Percentiles rank a stretch among this genome's conserved stretches.
Conservation (phyloP, 495 filamentous ascomycete species). For the Penicillium taxi region DNA sequence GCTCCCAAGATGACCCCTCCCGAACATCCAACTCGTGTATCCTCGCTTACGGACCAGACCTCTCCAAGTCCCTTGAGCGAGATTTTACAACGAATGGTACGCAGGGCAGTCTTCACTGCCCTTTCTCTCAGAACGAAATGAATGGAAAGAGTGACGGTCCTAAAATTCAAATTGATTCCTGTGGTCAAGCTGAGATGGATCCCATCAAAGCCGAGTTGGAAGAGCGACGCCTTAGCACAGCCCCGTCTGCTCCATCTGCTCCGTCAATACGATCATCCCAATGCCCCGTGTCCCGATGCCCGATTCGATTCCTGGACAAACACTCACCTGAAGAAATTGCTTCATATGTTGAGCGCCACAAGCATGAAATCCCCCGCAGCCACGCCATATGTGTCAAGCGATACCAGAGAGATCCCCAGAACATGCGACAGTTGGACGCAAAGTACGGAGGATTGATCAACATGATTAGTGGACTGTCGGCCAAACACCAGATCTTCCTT, state of each 20-base stretch:
- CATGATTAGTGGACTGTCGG: slow-evolving; percentile 81
- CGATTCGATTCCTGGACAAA: slow-evolving; percentile 81
- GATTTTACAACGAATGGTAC: slow-evolving; percentile 42
- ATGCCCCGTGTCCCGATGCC: slow-evolving; percentile 80
- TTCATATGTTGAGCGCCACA: slow-evolving; percentile 81
- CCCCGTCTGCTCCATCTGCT: slow-evolving; percentile 41
- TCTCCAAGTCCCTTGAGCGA: slow-evolving; percentile 28
- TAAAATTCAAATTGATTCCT: slow-evolving; percentile 26
- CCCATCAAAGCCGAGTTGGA: slow-evolving; percentile 40
- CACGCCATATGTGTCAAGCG: slow-evolving; percentile 84
- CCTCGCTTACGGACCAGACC: slow-evolving; percentile 31
- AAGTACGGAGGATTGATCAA: slow-evolving; percentile 84
- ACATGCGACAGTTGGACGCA: slow-evolving; percentile 75
- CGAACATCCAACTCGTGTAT: slow-evolving; percentile 30
- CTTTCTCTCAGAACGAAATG: slow-evolving; percentile 33
- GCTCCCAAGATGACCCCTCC: slow-evolving; percentile 19
- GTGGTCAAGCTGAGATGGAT: slow-evolving; percentile 33
- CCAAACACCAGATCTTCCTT: slow-evolving; percentile 74
- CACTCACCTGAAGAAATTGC: slow-evolving; percentile 88
- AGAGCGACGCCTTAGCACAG: slow-evolving; percentile 31
- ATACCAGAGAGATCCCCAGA: slow-evolving; percentile 73
- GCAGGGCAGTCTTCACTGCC: slow-evolving; percentile 37
- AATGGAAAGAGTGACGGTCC: slow-evolving; percentile 20
- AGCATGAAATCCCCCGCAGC: slow-evolving; percentile 83
- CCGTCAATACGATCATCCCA: slow-evolving; percentile 52